Base-by-base conservation (phyloP, 192 early-diverging fungal species). In the Coemansia asiatica region DNA sequence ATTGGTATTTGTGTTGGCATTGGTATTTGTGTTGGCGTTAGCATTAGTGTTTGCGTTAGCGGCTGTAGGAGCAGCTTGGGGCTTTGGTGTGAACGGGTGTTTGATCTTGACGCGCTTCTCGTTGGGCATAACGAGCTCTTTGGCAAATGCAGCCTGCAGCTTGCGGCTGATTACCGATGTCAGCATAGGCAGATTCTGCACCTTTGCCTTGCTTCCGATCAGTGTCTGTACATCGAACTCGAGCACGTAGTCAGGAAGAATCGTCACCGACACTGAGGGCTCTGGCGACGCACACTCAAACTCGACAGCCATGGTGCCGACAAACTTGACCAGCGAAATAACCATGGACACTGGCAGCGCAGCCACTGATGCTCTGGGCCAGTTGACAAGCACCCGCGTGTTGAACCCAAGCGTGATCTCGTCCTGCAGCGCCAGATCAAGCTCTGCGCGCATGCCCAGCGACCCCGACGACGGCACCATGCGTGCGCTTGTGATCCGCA, bases 101-200 rank as follows among this genome's bases (percentile, higher is more conserved):
- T 76, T 83, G 61, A 85, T 73, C 23, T 48, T 60, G 25, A 85
- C 61, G 40, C 66, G 69, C 28, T 80, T 70, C 26, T 69, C 71
- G 64, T 76, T 79, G 3, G 83, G 79, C 71, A 68, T 59, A 15
- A 85, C 78, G 21, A 83, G 66, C 54, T 77, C 71, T 62, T 70
- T 72, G 73, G 59, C 65, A 71, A 78, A 71, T 15, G 82, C 63
- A 40, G 86, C 60, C 75, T 81, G 58, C 81, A 86, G 71, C 88
- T 89, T 69, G 72, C 88, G 28, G 85, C 84, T 89, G 48, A 99
- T 92, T 9, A 99, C 73, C 54, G 90, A 87, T 0, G 94, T 92
- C 18, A 99, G 82, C 77, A 95, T 97, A 12, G 95, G 95, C 56
- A 98, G 84, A 67, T 95, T 92, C 76, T 98, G 96, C 18, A 99